Evolutionary conservation across 2,329 filamentous ascomycete species (phyloP), one percentile per base, ranked within the genome.

Genomic region (Fusarium devonianum): DNA sequence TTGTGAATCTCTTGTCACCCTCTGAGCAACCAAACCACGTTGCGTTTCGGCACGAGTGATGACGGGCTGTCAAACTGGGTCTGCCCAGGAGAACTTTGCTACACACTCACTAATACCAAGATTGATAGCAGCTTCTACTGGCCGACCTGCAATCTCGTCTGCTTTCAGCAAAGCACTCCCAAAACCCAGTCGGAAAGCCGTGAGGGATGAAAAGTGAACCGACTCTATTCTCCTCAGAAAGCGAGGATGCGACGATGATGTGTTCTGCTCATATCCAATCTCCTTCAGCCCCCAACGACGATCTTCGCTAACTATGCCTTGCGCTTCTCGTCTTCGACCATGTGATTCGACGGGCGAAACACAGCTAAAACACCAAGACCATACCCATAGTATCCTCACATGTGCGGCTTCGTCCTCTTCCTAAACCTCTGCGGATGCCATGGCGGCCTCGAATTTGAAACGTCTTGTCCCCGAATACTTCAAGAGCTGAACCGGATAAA

Each of bases 361-460:
- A 16, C 51, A 32, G 49, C 32, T 29, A n/a, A 55, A 46, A 47
- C 16, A 59, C n/a, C 28, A 12, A 29, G 34, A 29, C 35, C 32
- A 34, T 10, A 45, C 9, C 14, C 36, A 13, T 32, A 26, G 13
- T 33, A 48, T 49, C 38, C 32, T 17, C 37, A 22, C 32, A 70
- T 70, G 67, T 70, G 68, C 39, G 52, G 47, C 35, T 70, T 69
- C 50, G 44, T 65, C 29, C 42, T 70, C 13, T 49, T 61, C 21
- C 35, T 62, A 26, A 59, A 67, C 23, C 35, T 42, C 16, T 70
- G 68, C 49, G 65, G 66, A 35, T 70, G 68, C 39, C 56, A 51
- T 36, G 50, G 53, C 12, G 40, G 58, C 8, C 50, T 69, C 11
- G 47, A 64, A 17, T 60, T 58, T 39, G 58, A 63, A 21, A 46